Percentiles rank a stretch among this genome's conserved stretches.
Evolutionary conservation across 192 early-diverging fungal genomes (phyloP).

Genomic region (Radiomyces spectabilis): DNA sequence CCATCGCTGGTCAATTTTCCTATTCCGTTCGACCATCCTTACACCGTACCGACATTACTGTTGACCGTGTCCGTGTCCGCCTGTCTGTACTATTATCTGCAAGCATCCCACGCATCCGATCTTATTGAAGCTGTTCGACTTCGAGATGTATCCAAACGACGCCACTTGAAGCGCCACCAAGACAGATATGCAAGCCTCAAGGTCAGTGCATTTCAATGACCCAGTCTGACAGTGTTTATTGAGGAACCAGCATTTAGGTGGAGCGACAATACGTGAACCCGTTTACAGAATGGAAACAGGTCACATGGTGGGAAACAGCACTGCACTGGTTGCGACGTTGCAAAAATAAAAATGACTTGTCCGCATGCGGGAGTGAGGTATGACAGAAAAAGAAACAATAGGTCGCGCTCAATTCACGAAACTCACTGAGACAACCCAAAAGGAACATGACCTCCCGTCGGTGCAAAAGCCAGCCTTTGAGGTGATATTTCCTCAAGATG

Average conservation of each 20-base stretch:
- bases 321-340: slow-evolving; percentile 11
- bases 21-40: slow-evolving; percentile 31
- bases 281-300: slow-evolving; percentile 48
- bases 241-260: too few relatives aligned
- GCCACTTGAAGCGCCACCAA: slow-evolving; percentile 12
- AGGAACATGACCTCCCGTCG: too few relatives aligned
- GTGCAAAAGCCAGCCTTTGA: slow-evolving; percentile 5
- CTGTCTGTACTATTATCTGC: slow-evolving; percentile 20
- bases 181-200: slow-evolving; percentile 24
- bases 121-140: slow-evolving; percentile 18
- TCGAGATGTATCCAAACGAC: slow-evolving; percentile 7
- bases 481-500: not conserved
- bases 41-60: slow-evolving; percentile 14
- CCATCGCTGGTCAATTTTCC: slow-evolving; percentile 24
- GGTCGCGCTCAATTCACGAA: too few relatives aligned
- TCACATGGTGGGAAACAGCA: slow-evolving; percentile 11
- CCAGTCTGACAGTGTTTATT: not conserved
- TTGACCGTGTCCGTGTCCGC: slow-evolving; percentile 18
- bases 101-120: slow-evolving; percentile 15
- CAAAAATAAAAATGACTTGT: too few relatives aligned
- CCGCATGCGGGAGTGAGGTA: too few relatives aligned
- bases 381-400: too few relatives aligned
- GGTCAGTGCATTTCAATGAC: not conserved
- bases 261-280: slow-evolving; percentile 50
- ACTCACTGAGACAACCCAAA: too few relatives aligned